These are phyloP conservation scores for Capsicum pubescens DNA, from an alignment of 257 asterid genomes.

Conservation along the genomic window DNA sequence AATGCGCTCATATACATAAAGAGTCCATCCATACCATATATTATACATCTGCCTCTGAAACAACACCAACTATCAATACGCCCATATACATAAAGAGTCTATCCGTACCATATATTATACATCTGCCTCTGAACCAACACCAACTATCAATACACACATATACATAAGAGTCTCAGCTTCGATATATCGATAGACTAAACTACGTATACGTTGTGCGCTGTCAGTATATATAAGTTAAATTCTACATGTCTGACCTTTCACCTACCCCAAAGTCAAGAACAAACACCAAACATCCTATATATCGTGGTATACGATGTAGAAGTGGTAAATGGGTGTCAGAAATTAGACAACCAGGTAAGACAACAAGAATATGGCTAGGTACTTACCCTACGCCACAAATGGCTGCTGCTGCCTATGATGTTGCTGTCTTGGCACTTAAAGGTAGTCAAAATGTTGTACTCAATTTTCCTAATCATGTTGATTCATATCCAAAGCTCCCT, in stretches of 20 bases:
- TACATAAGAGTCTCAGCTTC: background rate
- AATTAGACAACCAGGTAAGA: conserved; percentile 53
- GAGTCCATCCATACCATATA: no score
- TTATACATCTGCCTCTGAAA: no score
- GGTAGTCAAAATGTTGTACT: conserved; percentile 36
- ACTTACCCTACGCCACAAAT: conserved; percentile 52
- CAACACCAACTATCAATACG: no score
- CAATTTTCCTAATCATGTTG: conserved; percentile 46
- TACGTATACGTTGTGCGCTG: background rate
- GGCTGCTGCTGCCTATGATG: conserved; percentile 58
- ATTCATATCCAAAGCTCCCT: conserved; percentile 41
- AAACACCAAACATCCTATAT: conserved; percentile 49
- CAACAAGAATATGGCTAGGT: conserved; percentile 55
- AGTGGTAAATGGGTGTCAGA: conserved; percentile 63
- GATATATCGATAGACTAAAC: background rate
- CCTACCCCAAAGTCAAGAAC: conserved; percentile 23
- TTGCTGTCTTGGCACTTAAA: conserved; percentile 51
- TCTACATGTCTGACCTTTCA: conserved; percentile 45
- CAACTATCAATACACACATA: background rate
- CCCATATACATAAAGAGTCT: no score
- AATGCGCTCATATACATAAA: no score
- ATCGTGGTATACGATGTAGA: conserved; percentile 59
- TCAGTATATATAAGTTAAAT: background rate
- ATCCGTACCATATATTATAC: no score
- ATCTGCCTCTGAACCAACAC: background rate